A percentile compares a stretch with the other conserved stretches of the same genome.
Evolutionary conservation across 2,329 filamentous ascomycete genomes (phyloP).

Genomic region (Ustulina deusta): DNA sequence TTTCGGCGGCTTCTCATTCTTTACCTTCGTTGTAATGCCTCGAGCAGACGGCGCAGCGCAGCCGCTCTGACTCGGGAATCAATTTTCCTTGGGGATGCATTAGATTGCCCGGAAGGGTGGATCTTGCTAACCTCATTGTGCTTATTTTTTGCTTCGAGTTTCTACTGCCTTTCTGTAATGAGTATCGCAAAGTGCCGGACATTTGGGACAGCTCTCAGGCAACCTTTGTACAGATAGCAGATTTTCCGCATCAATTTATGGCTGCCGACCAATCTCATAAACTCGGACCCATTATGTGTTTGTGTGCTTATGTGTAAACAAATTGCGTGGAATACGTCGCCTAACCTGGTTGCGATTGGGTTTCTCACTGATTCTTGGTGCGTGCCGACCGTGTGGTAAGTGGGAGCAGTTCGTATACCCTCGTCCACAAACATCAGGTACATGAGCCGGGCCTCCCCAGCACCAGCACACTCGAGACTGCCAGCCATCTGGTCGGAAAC

Average conservation of each 20-base stretch:
- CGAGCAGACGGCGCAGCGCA: slow-evolving; percentile 55
- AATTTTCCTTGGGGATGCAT: slow-evolving; percentile 33
- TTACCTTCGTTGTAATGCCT: slow-evolving; percentile 66
- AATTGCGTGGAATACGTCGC: background rate
- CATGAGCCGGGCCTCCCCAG: background rate
- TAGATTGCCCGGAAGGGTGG: slow-evolving; percentile 22
- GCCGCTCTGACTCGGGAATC: slow-evolving; percentile 51
- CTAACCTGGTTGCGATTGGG: background rate
- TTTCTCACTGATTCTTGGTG: background rate
- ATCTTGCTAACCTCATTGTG: slow-evolving; percentile 49
- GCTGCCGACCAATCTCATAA: slow-evolving; percentile 42
- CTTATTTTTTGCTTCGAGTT: slow-evolving; percentile 54
- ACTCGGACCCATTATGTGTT: background rate
- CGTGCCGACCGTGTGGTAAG: background rate
- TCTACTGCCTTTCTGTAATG: slow-evolving; percentile 44
- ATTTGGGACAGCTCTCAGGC: slow-evolving; percentile 46
- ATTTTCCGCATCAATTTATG: slow-evolving; percentile 43
- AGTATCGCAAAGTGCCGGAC: slow-evolving; percentile 49
- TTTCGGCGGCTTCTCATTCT: slow-evolving; percentile 56
- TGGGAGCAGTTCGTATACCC: background rate
- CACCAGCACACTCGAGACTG: background rate
- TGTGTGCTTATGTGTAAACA: background rate
- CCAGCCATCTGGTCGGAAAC: background rate
- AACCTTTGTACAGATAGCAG: slow-evolving; percentile 49
- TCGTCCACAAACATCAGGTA: background rate